Evolutionary conservation across 208 protist genomes (phyloP), one percentile per base, ranked within the genome.

Genomic region (Acanthamoeba divionensis): DNA sequence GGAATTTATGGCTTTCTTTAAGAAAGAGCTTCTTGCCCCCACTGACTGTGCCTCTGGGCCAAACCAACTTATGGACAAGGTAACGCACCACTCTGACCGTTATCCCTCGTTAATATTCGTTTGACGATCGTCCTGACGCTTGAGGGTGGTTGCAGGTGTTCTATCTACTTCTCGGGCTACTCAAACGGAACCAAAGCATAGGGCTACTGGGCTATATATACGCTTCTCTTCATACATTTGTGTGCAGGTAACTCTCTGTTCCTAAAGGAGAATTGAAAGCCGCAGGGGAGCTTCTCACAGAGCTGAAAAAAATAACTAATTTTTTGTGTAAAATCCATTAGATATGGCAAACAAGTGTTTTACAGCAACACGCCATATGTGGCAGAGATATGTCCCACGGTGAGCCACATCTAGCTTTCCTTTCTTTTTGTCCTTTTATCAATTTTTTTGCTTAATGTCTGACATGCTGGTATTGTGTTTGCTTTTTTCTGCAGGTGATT

Each of bases 351-450:
- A 52, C 26, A 62, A 8, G 33, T 83, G 45, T 83, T 83, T 36
- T 83, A 83, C 73, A 24, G 73, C 73, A 83, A 60, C 73, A 83
- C 73, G 33, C 38, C 31, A 26, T 83, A 62, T 36, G 12, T 52
- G 7, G 73, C 73, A 24, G 73, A 83, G 73, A 62, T 83, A 18
- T 83, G 73, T 29, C 73, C 73, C 18, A n/a, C n/a, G 18, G 52
- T 60, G n/a, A n/a, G n/a, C n/a, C n/a, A n/a, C n/a, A n/a, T n/a
- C n/a, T n/a, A n/a, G n/a, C n/a, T n/a, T n/a, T n/a, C n/a, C n/a
- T n/a, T n/a, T n/a, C n/a, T n/a, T n/a, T n/a, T n/a, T n/a, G n/a
- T n/a, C n/a, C n/a, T n/a, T n/a, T n/a, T n/a, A n/a, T n/a, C n/a
- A n/a, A n/a, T n/a, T n/a, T n/a, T n/a, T n/a, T n/a, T n/a, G n/a